Evolutionary conservation across 352 stramenopile species (phyloP).

Genomic region (Pythium guiyangense): DNA sequence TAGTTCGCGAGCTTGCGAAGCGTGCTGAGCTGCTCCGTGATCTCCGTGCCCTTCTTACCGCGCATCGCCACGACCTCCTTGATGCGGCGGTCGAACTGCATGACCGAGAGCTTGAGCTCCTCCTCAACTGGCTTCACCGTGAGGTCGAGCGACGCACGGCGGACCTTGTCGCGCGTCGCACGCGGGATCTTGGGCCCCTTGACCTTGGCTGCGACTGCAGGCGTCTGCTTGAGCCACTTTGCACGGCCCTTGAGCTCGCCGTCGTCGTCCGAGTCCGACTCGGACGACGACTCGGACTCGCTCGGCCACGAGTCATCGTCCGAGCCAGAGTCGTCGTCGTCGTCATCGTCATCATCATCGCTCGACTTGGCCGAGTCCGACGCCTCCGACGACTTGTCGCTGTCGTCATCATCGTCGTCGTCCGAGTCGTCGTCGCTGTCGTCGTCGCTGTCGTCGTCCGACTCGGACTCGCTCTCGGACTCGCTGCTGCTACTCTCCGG

Average conservation of each 20-base stretch:
- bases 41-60: constrained; percentile 79
- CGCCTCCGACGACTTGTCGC: too few species aligned
- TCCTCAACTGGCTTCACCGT: constrained; percentile 66
- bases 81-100: constrained; percentile 79
- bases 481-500: constrained; percentile 78
- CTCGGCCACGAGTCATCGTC: constrained; percentile 40
- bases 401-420: constrained; percentile 16
- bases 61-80: constrained; percentile 83
- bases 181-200: constrained; percentile 44
- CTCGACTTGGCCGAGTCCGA: constrained; percentile 2
- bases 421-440: too few species aligned
- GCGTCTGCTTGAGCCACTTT: constrained; percentile 93
- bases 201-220: constrained; percentile 45
- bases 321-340: constrained; percentile 26
- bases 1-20: constrained; percentile 83
- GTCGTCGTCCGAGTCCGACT: constrained; percentile 67
- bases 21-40: constrained; percentile 59
- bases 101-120: constrained; percentile 73
- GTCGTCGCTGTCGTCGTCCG: constrained; percentile 32
- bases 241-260: constrained; percentile 94
- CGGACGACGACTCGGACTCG: constrained; percentile 53
- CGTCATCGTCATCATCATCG: constrained; percentile 30
- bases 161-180: constrained; percentile 48
- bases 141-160: constrained; percentile 35
- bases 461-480: constrained; percentile 26